Base-by-base conservation (phyloP, 768 basidiomycete species). In the Auricularia sp. region DNA sequence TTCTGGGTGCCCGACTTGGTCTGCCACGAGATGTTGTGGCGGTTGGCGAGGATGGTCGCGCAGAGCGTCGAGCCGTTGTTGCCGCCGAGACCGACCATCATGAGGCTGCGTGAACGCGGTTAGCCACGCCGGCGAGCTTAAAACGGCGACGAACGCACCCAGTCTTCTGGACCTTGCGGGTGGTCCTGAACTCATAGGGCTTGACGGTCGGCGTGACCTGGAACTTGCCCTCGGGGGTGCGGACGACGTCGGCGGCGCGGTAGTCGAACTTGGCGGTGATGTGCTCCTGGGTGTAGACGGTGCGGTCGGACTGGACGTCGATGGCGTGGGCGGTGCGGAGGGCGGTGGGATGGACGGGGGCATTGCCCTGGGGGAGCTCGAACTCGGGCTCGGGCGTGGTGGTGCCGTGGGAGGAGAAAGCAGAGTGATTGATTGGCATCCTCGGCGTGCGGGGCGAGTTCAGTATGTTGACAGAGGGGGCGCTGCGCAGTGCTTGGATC, bases 71-170 rank as follows among this genome's bases (percentile, higher is more conserved):
- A 84, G 62, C 96, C 97, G 72, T 99, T 99, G 84, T 99, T 99
- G 62, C 97, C 96, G 65, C 96, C 96, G 65, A 94, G 77, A 66
- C 97, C 97, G 70, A 98, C 88, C 84, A 99, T 89, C 90, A 99
- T 89, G 68, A 99, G 82, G 64, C 96, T 98, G 66, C 7, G 63
- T 39, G 53, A 14, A 66, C 66, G 63, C 43, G 66, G 61, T 64
- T 43, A 64, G 54, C 66, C 64, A 66, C 62, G 44, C 58, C n/a
- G 14, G 39, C 23, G 56, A 42, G 36, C 62, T 11, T 51, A 64
- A 11, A 65, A 65, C 8, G 35, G 43, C 62, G 33, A 65, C 60
- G 54, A 14, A 81, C 89, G 67, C 73, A 96, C 94, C 96, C 97
- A 72, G 93, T 96, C 81, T 88, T 94, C 69, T 87, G 81, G 66